phyloP scores from a whole-genome alignment of 2,329 filamentous ascomycete genomes.

The Coniochaeta sp. region DNA sequence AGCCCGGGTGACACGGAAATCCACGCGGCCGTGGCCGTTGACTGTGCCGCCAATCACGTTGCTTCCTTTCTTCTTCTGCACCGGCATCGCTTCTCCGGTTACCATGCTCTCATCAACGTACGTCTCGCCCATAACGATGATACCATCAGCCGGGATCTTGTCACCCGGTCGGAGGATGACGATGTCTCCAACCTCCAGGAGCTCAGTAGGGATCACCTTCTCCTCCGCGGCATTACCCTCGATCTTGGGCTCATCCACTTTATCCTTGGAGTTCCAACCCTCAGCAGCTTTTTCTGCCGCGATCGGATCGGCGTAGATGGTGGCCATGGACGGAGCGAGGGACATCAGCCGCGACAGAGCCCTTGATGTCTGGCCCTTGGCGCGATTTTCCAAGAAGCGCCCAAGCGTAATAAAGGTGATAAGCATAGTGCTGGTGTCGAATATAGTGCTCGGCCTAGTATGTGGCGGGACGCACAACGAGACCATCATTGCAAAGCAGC shows the following conservation, averaged over 20 bases:
- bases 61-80: conserved; percentile 77
- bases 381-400: conserved; percentile 85
- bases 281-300: conserved; percentile 88
- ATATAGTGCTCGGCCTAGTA: conserved; percentile 76
- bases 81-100: conserved; percentile 92
- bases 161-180: conserved; percentile 90
- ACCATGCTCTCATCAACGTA: conserved; percentile 98
- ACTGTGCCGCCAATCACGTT: conserved; percentile 88
- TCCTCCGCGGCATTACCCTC: conserved; percentile 67
- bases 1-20: conserved; percentile 86
- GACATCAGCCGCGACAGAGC: conserved; percentile 94
- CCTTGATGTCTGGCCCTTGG: conserved; percentile 93
- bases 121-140: conserved; percentile 80
- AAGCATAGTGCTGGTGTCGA: conserved; percentile 97
- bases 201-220: conserved; percentile 82
- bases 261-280: conserved; percentile 51
- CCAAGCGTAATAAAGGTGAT: conserved; percentile 93
- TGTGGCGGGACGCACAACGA: conserved; percentile 72
- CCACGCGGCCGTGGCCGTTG: conserved; percentile 84
- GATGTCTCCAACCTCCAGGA: conserved; percentile 89
- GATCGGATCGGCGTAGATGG: conserved; percentile 91
- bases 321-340: conserved; percentile 90
- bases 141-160: conserved; percentile 91
- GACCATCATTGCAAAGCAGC: conserved; percentile 76
- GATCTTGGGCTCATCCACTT: conserved; percentile 37